A percentile compares a stretch with the other conserved stretches of the same genome.
Conservation (phyloP, 2,329 filamentous ascomycete genomes). For the Fusarium pseudonygamai region DNA sequence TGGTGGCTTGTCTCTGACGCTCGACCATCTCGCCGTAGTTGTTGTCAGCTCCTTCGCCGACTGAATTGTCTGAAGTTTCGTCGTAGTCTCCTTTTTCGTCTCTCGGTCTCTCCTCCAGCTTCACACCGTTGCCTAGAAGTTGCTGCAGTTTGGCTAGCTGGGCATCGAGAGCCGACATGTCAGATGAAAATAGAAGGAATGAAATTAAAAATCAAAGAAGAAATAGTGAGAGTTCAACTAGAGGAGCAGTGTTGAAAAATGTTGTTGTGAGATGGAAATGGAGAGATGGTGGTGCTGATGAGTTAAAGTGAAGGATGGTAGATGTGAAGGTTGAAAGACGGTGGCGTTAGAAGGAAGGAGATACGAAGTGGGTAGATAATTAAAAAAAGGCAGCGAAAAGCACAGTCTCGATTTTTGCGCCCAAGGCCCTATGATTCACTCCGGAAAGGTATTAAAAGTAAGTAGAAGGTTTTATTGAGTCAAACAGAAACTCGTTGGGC, state of each 20-base stretch:
- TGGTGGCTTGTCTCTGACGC: neutral
- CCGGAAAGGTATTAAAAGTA: neutral
- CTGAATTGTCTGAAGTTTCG: neutral
- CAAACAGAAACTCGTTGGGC: neutral
- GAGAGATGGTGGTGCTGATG: neutral
- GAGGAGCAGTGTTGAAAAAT: neutral
- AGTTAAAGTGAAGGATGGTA: neutral
- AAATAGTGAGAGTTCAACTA: neutral
- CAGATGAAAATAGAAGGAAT: neutral
- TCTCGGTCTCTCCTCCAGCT: conserved; percentile 17
- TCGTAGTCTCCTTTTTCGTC: neutral
- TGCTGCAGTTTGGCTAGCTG: conserved; percentile 37
- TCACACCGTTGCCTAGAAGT: conserved; percentile 34
- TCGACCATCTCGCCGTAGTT: conserved; percentile 4
- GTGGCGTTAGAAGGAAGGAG: neutral
- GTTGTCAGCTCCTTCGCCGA: neutral
- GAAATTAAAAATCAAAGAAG: neutral
- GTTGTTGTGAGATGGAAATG: neutral
- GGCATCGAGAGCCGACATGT: conserved; percentile 32
- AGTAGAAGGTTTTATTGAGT: neutral
- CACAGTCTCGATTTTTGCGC: neutral
- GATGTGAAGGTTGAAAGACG: neutral
- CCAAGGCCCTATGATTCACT: conserved; percentile 8
- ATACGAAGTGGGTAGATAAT: neutral
- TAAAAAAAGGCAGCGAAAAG: neutral